Percentiles rank a stretch among this genome's conserved stretches.
phyloP scores from a whole-genome alignment of 176 grass and related monocot genomes.

The Alloteropsis semialata region DNA sequence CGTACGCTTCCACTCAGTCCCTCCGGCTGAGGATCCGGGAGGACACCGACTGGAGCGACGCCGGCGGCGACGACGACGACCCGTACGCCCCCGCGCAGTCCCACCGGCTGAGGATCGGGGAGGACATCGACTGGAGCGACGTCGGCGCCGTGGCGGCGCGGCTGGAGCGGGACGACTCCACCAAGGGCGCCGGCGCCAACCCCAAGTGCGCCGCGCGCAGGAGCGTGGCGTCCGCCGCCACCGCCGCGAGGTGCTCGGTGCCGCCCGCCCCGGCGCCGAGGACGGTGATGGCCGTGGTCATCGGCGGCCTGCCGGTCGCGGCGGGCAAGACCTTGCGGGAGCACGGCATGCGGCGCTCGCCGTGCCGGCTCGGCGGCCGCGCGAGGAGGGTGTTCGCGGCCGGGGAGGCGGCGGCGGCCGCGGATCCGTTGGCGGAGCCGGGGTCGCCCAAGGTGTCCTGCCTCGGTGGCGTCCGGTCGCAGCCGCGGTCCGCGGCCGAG shows the following conservation, averaged over 20 bases:
- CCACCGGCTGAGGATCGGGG: constrained; percentile 19
- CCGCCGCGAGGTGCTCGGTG: background rate
- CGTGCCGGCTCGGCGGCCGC: background rate
- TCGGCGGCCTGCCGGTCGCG: constrained; percentile 9
- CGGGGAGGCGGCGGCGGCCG: background rate
- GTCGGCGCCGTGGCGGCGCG: background rate
- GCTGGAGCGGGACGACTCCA: constrained; percentile 43
- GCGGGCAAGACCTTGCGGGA: constrained; percentile 2
- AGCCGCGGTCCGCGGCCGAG: background rate
- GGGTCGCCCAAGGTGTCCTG: constrained; percentile 46
- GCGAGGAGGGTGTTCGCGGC: constrained; percentile 23
- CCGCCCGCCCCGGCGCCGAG: background rate
- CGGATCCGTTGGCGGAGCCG: background rate
- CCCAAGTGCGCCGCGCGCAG: constrained; percentile 31
- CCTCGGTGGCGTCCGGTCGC: constrained; percentile 21
- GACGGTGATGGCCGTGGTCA: background rate
- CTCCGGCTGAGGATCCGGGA: constrained; percentile 25
- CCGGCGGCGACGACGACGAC: background rate
- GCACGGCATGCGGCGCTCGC: background rate
- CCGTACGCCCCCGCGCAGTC: constrained; percentile 28
- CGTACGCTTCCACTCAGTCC: constrained; percentile 23
- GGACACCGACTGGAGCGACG: constrained; percentile 40
- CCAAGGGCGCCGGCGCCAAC: constrained; percentile 40
- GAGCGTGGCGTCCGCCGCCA: background rate
- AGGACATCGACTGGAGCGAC: constrained; percentile 44